These are phyloP conservation scores for Cordyceps cicadae DNA, from an alignment of 2,329 filamentous ascomycete species.

Conservation along the genomic window DNA sequence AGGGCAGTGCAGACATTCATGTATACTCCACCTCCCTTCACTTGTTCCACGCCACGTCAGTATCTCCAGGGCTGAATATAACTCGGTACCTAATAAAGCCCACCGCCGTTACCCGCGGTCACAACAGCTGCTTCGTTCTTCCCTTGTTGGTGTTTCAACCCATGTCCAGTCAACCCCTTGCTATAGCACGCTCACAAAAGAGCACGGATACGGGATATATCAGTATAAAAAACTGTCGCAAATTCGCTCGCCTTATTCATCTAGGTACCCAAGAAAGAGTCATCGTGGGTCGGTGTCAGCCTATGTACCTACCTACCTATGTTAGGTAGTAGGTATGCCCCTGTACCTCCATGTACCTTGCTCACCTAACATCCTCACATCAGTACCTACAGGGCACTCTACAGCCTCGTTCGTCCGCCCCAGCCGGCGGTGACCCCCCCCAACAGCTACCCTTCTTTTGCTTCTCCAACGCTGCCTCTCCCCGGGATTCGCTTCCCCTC, in stretches of 20 bases:
- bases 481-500: background rate
- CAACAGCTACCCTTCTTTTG: background rate
- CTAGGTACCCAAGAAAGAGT: too few species aligned
- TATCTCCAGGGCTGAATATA: background rate
- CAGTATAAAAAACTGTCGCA: background rate
- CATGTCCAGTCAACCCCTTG: background rate
- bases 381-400: too few species aligned
- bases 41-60: background rate
- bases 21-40: background rate
- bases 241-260: background rate
- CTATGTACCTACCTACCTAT: background rate
- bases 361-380: too few species aligned
- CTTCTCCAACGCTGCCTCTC: background rate
- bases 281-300: background rate
- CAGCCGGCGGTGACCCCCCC: background rate
- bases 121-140: background rate
- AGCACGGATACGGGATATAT: background rate
- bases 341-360: background rate
- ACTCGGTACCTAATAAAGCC: too few species aligned
- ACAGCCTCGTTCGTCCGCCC: background rate
- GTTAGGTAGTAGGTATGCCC: too few species aligned
- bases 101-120: background rate
- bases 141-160: background rate
- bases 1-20: background rate
- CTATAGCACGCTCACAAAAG: background rate